Percentiles rank a stretch among this genome's conserved stretches.
Evolutionary conservation across 257 asterid species (phyloP).

Genomic region (Rubia yunnanensis): DNA sequence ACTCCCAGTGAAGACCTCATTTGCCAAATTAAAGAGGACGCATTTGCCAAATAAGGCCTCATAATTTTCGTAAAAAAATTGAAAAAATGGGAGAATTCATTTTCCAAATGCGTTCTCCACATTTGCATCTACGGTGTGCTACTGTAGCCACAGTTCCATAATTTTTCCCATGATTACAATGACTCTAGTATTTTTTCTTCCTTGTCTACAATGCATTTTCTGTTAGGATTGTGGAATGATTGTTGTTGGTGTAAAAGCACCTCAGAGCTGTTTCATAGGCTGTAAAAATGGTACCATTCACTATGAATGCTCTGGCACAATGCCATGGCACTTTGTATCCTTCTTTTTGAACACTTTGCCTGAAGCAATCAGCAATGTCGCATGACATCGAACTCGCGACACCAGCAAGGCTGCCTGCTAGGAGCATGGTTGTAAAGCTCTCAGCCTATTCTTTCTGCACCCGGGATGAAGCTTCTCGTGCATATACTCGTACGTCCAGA

Average conservation of each 20-base stretch:
- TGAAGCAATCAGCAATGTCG: slow-evolving; percentile 53
- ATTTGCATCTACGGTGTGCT: too few relatives aligned
- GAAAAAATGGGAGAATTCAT: too few relatives aligned
- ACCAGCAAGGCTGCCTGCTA: slow-evolving; percentile 73
- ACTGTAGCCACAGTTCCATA: too few relatives aligned
- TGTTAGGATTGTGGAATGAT: slow-evolving; percentile 17
- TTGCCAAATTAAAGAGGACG: too few relatives aligned
- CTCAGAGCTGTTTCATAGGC: slow-evolving; percentile 60
- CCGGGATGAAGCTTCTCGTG: slow-evolving; percentile 65
- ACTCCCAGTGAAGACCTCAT: too few relatives aligned
- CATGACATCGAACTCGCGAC: slow-evolving; percentile 67
- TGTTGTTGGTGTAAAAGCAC: slow-evolving; percentile 24
- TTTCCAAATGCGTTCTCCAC: too few relatives aligned
- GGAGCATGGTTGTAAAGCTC: slow-evolving; percentile 44
- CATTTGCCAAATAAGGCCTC: too few relatives aligned
- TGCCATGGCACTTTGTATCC: slow-evolving; percentile 62
- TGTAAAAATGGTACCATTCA: slow-evolving; percentile 54
- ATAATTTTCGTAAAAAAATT: too few relatives aligned
- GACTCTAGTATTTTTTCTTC: too few relatives aligned
- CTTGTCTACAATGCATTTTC: slow-evolving; percentile 17
- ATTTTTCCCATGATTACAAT: too few relatives aligned
- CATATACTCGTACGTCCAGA: slow-evolving; percentile 52
- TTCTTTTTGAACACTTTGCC: slow-evolving; percentile 33
- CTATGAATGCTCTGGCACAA: slow-evolving; percentile 69
- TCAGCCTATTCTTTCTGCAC: slow-evolving; percentile 42